A percentile compares a stretch with the other conserved stretches of the same genome.
These are phyloP conservation scores for Leccinum olivaceopallidum DNA, from an alignment of 768 basidiomycete genomes.

Conservation along the genomic window DNA sequence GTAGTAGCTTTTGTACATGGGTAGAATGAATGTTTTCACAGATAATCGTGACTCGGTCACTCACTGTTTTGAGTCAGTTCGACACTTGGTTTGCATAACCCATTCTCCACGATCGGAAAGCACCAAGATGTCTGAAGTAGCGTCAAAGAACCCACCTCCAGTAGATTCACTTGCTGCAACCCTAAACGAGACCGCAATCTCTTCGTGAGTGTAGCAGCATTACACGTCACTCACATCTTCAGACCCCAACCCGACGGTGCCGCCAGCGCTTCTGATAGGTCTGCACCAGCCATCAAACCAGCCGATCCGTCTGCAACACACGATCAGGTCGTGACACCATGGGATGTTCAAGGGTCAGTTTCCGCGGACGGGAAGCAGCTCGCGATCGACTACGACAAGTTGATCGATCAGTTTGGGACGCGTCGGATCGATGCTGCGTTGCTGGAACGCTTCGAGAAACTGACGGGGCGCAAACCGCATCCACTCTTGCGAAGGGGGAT, in stretches of 20 bases:
- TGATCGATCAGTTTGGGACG: constrained; percentile 93
- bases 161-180: constrained; percentile 30
- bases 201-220: constrained; percentile 26
- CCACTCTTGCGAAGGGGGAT: constrained; percentile 85
- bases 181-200: constrained; percentile 29
- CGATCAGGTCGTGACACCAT: constrained; percentile 91
- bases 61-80: neutral
- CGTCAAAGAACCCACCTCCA: constrained; percentile 24
- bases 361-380: constrained; percentile 86
- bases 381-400: constrained; percentile 96
- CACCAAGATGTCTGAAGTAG: constrained; percentile 23
- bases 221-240: constrained; percentile 2
- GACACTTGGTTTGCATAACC: neutral
- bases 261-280: neutral
- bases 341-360: constrained; percentile 95
- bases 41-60: constrained; percentile 7
- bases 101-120: neutral
- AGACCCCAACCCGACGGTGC: constrained; percentile 17
- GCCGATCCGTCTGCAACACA: constrained; percentile 33
- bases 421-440: constrained; percentile 73
- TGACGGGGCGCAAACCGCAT: constrained; percentile 90
- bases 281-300: constrained; percentile 35
- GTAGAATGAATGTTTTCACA: neutral
- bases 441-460: constrained; percentile 83
- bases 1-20: neutral